These are phyloP conservation scores for Xylaria sp. DNA, from an alignment of 2,329 filamentous ascomycete genomes.

Conservation along the genomic window DNA sequence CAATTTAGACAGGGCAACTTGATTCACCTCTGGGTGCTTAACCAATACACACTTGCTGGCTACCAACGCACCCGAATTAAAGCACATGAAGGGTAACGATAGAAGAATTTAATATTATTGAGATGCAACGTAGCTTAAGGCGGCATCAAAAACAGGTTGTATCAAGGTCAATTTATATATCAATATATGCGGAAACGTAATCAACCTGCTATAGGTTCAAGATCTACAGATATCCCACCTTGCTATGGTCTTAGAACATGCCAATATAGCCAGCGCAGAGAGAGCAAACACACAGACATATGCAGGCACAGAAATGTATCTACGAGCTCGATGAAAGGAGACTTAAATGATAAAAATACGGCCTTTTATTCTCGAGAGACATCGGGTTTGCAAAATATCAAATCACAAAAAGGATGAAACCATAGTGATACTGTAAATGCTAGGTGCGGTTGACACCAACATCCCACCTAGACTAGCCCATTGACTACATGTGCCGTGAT, in stretches of 20 bases:
- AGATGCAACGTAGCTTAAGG: conserved; percentile 40
- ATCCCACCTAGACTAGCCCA: conserved; percentile 14
- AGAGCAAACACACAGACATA: neutral
- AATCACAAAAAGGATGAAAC: conserved; percentile 27
- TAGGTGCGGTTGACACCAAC: conserved; percentile 11
- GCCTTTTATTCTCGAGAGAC: neutral
- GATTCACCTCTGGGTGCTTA: neutral
- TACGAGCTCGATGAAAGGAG: neutral
- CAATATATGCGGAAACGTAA: conserved; percentile 6
- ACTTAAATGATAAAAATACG: neutral
- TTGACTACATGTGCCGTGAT: conserved; percentile 33
- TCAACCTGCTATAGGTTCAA: conserved; percentile 19
- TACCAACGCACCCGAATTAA: conserved; percentile 2
- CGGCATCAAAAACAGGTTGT: conserved; percentile 40
- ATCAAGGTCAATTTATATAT: conserved; percentile 21
- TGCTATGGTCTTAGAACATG: neutral
- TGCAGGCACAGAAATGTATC: neutral
- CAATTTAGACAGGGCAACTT: neutral
- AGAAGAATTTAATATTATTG: neutral
- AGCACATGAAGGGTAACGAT: neutral
- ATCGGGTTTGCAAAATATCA: neutral
- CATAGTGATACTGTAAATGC: conserved; percentile 23
- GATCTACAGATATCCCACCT: conserved; percentile 18
- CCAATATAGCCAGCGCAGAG: conserved; percentile 9
- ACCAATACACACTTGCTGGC: conserved; percentile 4